A percentile compares a stretch with the other conserved stretches of the same genome.
phyloP scores from a whole-genome alignment of 495 filamentous ascomycete genomes.

The Podospora appendiculata region DNA sequence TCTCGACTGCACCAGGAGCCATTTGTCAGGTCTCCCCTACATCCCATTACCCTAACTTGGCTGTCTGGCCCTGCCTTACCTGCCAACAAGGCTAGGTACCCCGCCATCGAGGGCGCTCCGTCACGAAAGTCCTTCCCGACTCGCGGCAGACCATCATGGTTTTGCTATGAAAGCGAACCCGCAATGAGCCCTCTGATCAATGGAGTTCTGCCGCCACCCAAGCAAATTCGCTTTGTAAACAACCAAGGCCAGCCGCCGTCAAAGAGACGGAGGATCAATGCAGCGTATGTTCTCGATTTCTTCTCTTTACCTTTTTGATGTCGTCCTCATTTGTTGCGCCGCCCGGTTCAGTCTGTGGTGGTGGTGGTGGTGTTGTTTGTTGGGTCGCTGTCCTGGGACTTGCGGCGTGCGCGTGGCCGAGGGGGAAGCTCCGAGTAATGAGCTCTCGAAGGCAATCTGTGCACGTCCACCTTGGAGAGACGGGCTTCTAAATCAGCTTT shows the following conservation, averaged over 20 bases:
- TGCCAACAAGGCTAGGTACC: background rate
- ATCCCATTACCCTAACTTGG: background rate
- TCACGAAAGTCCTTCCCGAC: conserved; percentile 2
- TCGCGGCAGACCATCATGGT: conserved; percentile 19
- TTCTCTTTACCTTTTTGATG: conserved; percentile 8
- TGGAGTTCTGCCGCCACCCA: conserved; percentile 35
- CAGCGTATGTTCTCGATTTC: conserved; percentile 51
- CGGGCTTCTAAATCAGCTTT: conserved; percentile 17
- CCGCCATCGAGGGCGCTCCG: conserved; percentile 5
- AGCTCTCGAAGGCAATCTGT: background rate
- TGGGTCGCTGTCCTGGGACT: background rate
- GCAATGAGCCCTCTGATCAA: conserved; percentile 37
- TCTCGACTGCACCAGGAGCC: background rate
- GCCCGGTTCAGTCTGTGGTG: background rate
- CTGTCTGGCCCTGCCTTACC: background rate
- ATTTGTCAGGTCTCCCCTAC: background rate
- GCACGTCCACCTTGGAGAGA: conserved; percentile 3
- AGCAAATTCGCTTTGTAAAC: conserved; percentile 69
- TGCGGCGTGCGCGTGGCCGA: conserved; percentile 4
- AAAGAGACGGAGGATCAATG: conserved; percentile 72
- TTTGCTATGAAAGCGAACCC: conserved; percentile 18
- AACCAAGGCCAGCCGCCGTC: conserved; percentile 75
- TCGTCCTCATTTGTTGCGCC: conserved; percentile 8
- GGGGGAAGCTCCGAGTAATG: background rate
- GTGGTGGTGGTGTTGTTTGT: background rate